Conservation (phyloP, 2,329 filamentous ascomycete species). For the Monosporascus cannonballus region DNA sequence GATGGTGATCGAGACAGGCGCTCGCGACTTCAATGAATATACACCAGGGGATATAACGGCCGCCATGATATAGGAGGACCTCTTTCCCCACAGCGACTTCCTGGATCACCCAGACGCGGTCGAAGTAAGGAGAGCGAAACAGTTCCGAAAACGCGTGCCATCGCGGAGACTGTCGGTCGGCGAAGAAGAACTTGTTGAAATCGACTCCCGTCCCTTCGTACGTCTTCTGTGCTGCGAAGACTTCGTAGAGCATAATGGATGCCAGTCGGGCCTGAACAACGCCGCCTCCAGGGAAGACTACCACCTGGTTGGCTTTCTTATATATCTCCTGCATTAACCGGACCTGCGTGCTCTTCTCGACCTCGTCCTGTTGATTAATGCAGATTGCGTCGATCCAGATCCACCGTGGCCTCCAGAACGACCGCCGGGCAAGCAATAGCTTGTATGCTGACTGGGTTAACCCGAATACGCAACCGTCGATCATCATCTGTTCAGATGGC, state of each 20-base stretch:
- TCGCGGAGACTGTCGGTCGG: background rate
- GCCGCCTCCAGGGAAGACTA: slow-evolving; percentile 4
- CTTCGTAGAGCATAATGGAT: slow-evolving; percentile 1
- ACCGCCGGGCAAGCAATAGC: slow-evolving; percentile 8
- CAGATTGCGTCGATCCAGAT: slow-evolving; percentile 1
- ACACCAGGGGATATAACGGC: slow-evolving; percentile 7
- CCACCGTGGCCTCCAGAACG: slow-evolving; percentile 4
- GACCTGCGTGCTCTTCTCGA: slow-evolving; percentile 9
- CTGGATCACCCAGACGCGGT: slow-evolving; percentile 8
- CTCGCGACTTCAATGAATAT: background rate
- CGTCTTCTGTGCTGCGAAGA: background rate
- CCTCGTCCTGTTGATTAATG: slow-evolving; percentile 8
- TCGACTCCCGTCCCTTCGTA: background rate
- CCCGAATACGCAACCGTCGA: slow-evolving; percentile 7
- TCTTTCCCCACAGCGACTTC: slow-evolving; percentile 6
- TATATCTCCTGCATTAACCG: slow-evolving; percentile 11
- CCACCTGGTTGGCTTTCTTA: slow-evolving; percentile 4
- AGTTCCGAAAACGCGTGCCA: slow-evolving; percentile 6
- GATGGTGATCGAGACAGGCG: background rate
- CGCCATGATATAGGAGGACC: slow-evolving; percentile 7
- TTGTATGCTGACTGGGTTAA: slow-evolving; percentile 9
- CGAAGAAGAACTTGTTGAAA: background rate
- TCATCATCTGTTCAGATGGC: slow-evolving; percentile 6
- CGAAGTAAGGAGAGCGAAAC: slow-evolving; percentile 9
- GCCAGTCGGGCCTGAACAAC: slow-evolving; percentile 4